These are phyloP conservation scores for Candida maesae DNA, from an alignment of 805 yeast genomes.

Conservation along the genomic window DNA sequence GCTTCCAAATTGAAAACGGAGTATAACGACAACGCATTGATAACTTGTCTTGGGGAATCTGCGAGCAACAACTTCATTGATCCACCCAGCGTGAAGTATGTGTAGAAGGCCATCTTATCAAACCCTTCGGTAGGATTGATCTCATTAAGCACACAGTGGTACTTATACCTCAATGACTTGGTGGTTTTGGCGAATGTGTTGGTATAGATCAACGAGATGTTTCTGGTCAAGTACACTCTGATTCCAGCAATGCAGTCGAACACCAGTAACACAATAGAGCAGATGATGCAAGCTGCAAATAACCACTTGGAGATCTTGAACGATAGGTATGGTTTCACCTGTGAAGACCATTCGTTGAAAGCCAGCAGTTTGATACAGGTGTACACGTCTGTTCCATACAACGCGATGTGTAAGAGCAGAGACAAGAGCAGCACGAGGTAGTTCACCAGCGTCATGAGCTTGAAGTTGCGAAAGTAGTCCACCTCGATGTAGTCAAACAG, in stretches of 20 bases:
- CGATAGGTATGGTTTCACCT: constrained; percentile 45
- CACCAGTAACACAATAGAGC: constrained; percentile 55
- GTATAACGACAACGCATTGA: constrained; percentile 71
- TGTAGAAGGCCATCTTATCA: constrained; percentile 65
- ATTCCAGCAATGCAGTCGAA: constrained; percentile 59
- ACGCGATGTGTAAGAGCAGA: constrained; percentile 44
- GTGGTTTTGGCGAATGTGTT: constrained; percentile 57
- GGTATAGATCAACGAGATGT: constrained; percentile 67
- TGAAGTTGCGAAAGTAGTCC: constrained; percentile 42
- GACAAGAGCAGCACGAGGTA: constrained; percentile 36
- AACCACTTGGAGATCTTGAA: constrained; percentile 60
- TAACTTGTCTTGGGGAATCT: constrained; percentile 83
- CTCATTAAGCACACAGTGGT: constrained; percentile 68
- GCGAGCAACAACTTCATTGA: constrained; percentile 64
- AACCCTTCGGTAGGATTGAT: constrained; percentile 61
- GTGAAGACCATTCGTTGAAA: constrained; percentile 63
- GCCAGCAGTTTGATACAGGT: constrained; percentile 74
- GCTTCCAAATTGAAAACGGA: constrained; percentile 39
- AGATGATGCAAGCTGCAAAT: constrained; percentile 76
- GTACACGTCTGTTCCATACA: constrained; percentile 69
- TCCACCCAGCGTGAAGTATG: constrained; percentile 61
- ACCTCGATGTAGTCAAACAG: constrained; percentile 50
- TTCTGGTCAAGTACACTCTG: constrained; percentile 52
- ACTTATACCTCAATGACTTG: constrained; percentile 57
- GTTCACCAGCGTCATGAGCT: constrained; percentile 39